phyloP scores from a whole-genome alignment of 148 eudicot genomes.

The Rhododendron ovatum region DNA sequence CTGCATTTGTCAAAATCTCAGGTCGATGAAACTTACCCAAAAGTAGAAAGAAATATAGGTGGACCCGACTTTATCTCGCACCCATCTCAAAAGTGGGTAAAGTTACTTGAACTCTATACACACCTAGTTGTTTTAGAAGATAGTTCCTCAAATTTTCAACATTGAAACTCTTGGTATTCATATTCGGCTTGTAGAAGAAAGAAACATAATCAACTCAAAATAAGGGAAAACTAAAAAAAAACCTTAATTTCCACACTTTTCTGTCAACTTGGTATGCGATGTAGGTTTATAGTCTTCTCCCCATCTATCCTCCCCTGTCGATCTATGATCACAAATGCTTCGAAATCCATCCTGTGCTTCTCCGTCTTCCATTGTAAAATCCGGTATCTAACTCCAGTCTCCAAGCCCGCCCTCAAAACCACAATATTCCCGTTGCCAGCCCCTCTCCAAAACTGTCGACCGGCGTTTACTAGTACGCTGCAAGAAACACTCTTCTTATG shows the following conservation, averaged over 20 bases:
- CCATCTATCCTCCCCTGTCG: constrained; percentile 13
- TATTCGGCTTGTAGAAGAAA: neutral
- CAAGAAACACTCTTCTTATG: constrained; percentile 6
- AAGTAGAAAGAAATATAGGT: neutral
- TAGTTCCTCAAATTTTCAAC: neutral
- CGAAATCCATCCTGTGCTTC: constrained; percentile 8
- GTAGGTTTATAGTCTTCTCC: neutral
- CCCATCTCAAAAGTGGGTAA: neutral
- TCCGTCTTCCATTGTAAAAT: constrained; percentile 25
- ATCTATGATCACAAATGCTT: constrained; percentile 7
- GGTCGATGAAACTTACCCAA: neutral
- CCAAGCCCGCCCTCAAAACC: constrained; percentile 3
- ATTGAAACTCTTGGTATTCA: neutral
- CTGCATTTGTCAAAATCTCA: neutral
- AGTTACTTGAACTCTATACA: neutral
- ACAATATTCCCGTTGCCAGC: neutral
- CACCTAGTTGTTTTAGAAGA: neutral
- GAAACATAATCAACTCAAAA: neutral
- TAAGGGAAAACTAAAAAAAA: neutral
- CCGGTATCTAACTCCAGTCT: constrained; percentile 16
- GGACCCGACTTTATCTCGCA: neutral
- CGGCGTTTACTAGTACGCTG: neutral
- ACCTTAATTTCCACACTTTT: neutral
- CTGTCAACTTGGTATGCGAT: neutral
- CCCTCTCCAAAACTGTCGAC: constrained; percentile 2